Percentiles rank a stretch among this genome's conserved stretches.
Conservation (phyloP, 352 stramenopile genomes). For the Pythium brachiatum region DNA sequence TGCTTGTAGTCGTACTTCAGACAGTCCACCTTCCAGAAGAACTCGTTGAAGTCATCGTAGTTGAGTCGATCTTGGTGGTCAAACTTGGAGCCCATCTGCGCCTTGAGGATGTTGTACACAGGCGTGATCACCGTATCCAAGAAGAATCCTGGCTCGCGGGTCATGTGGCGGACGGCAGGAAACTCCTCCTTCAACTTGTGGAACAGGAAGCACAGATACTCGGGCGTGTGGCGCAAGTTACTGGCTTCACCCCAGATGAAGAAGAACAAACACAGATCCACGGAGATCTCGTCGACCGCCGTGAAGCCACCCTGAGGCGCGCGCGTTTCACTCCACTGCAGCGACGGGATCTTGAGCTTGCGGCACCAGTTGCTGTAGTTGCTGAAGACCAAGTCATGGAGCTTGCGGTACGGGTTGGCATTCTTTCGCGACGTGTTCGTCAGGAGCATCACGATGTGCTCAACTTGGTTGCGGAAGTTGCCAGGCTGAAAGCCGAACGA, state of each 20-base stretch:
- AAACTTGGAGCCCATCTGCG: slow-evolving; percentile 85
- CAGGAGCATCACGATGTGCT: slow-evolving; percentile 96
- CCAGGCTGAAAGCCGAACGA: slow-evolving; percentile 83
- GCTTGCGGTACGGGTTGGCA: slow-evolving; percentile 75
- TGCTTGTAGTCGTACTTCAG: slow-evolving; percentile 94
- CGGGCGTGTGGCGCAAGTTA: slow-evolving; percentile 97
- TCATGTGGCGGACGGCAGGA: slow-evolving; percentile 57
- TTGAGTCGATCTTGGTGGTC: slow-evolving; percentile 96
- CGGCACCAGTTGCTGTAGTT: slow-evolving; percentile 89
- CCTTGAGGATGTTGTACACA: slow-evolving; percentile 87
- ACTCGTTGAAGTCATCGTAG: slow-evolving; percentile 99
- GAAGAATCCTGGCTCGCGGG: slow-evolving; percentile 94
- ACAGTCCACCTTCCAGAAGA: slow-evolving; percentile 97
- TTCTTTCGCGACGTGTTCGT: slow-evolving; percentile 89
- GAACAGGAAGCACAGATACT: slow-evolving; percentile 98
- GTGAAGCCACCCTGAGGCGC: slow-evolving; percentile 76
- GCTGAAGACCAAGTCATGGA: slow-evolving; percentile 81
- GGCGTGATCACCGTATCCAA: slow-evolving; percentile 97
- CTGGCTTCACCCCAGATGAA: slow-evolving; percentile 98
- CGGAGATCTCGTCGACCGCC: slow-evolving; percentile 84
- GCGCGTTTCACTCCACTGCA: slow-evolving; percentile 70
- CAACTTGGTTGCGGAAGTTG: slow-evolving; percentile 95
- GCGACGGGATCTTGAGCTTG: slow-evolving; percentile 73
- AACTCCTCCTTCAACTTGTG: slow-evolving; percentile 93
- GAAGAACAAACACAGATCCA: slow-evolving; percentile 94